Base-by-base conservation (phyloP, 176 grass and related monocot genomes). In the Hordeum vulgare region DNA sequence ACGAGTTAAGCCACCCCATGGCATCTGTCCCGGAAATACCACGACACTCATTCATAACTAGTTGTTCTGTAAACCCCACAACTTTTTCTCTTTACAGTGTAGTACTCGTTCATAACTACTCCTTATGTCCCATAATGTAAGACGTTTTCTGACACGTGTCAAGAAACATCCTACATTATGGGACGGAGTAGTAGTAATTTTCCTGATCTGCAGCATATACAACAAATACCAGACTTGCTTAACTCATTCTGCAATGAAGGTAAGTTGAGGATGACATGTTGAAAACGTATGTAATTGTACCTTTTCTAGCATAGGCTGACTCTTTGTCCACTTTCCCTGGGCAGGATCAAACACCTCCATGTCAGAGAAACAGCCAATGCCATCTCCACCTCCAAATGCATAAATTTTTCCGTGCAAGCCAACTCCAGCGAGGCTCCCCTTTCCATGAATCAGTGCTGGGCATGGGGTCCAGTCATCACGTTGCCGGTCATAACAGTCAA, bases 221-320 rank as follows among this genome's bases (percentile, higher is more conserved):
- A 78, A 17, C 23, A 42, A 78, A 42, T 61, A 21, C 8, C 7
- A 44, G 8, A 62, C 14, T 62, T 27, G 41, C 27, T 28, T 61
- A 28, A 78, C 20, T 18, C 27, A 28, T 20, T 29, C 23, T 41
- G 15, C n/a, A 41, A 42, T 27, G 13, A 61, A 26, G 13, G 58
- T 61, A 61, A 41, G 13, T 20, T 61, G 23, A 59, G 8, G 34
- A 77, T 77, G 34, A 42, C 6, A 78, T 60, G 35, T 39, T 39
- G 21, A 78, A 24, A 61, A 78, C 6, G 26, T 36, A 39, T 68
- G 54, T 37, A 47, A 12, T n/a, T 49, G 25, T 59, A 96, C 93
- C 93, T 92, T 92, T 86, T 93, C 84, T 75, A 96, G 80, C 93
- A 96, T 96, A 80, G 90, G 74, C 21, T 86, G 83, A 88, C 57